These are phyloP conservation scores for Hemerocallis citrina DNA, from an alignment of 106 monocot genomes.

Conservation along the genomic window DNA sequence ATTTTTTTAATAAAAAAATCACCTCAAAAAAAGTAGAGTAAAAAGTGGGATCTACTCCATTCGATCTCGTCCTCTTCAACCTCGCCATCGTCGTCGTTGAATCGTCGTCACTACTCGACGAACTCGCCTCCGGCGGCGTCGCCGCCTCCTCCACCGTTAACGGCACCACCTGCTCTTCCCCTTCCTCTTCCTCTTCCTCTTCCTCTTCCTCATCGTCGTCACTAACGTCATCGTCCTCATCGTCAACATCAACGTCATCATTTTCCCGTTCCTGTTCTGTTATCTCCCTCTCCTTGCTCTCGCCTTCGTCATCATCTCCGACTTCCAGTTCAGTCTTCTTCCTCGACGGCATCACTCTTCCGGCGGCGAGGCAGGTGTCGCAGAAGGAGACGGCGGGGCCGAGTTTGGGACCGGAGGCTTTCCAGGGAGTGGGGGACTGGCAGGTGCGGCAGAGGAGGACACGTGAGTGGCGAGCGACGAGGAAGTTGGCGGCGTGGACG, in stretches of 20 bases:
- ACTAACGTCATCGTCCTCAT: slow-evolving; percentile 3
- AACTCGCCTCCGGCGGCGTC: slow-evolving; percentile 6
- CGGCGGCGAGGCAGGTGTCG: slow-evolving; percentile 19
- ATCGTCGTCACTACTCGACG: slow-evolving; percentile 8
- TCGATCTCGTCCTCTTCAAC: not conserved
- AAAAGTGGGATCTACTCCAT: not conserved
- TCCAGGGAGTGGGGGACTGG: slow-evolving; percentile 42
- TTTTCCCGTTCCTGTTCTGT: not conserved
- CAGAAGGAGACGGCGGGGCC: slow-evolving; percentile 51
- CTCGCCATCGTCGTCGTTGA: not conserved
- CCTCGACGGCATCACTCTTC: not conserved
- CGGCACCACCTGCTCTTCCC: slow-evolving; percentile 64
- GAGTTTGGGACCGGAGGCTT: slow-evolving; percentile 51
- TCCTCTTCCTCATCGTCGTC: slow-evolving; percentile 1
- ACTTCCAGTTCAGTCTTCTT: not conserved
- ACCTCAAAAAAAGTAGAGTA: not conserved
- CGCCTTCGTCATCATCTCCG: not conserved
- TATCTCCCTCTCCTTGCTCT: slow-evolving; percentile 3
- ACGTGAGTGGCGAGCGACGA: slow-evolving; percentile 65
- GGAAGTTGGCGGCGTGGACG: slow-evolving; percentile 83
- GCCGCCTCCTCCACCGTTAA: slow-evolving; percentile 8
- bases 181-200: slow-evolving; percentile 31
- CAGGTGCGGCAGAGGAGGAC: slow-evolving; percentile 57
- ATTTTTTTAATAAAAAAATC: not conserved
- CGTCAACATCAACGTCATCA: not conserved